phyloP scores from a whole-genome alignment of 208 protist genomes.

The Dictyostelium gargantuum region DNA sequence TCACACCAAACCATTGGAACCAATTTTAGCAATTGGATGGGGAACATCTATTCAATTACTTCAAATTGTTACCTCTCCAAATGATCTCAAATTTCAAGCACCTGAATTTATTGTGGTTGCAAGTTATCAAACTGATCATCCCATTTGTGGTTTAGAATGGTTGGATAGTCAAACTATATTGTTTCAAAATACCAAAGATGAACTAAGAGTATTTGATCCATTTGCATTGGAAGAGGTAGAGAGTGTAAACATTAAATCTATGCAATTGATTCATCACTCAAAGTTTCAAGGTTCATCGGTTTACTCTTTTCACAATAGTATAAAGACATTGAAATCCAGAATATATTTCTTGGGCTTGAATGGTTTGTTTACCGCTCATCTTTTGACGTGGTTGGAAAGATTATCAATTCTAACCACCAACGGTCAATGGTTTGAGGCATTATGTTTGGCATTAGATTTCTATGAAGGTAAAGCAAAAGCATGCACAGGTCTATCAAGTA shows the following conservation, averaged over 20 bases:
- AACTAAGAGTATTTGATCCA: conserved; percentile 74
- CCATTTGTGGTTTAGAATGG: conserved; percentile 53
- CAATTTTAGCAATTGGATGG: conserved; percentile 63
- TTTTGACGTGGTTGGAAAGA: conserved; percentile 70
- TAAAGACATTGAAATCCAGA: conserved; percentile 19
- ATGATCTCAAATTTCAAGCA: not conserved
- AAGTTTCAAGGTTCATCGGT: conserved; percentile 20
- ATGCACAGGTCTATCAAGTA: conserved; percentile 58
- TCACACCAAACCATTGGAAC: conserved; percentile 50
- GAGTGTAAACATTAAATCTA: conserved; percentile 62
- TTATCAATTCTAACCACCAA: conserved; percentile 42
- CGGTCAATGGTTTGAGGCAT: conserved; percentile 69
- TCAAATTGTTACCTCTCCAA: conserved; percentile 29
- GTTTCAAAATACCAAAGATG: not conserved
- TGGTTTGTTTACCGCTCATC: conserved; percentile 63
- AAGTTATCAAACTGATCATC: conserved; percentile 43
- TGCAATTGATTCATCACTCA: conserved; percentile 67
- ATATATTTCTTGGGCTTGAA: conserved; percentile 62
- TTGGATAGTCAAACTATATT: conserved; percentile 39
- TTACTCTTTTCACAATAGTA: conserved; percentile 49
- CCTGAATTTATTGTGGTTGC: conserved; percentile 59
- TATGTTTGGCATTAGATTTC: conserved; percentile 70
- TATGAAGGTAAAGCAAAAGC: conserved; percentile 72
- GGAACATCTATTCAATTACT: conserved; percentile 40
- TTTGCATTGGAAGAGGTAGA: conserved; percentile 73